These are phyloP conservation scores for Aspergillus proliferans DNA, from an alignment of 2,329 filamentous ascomycete species.

Conservation along the genomic window DNA sequence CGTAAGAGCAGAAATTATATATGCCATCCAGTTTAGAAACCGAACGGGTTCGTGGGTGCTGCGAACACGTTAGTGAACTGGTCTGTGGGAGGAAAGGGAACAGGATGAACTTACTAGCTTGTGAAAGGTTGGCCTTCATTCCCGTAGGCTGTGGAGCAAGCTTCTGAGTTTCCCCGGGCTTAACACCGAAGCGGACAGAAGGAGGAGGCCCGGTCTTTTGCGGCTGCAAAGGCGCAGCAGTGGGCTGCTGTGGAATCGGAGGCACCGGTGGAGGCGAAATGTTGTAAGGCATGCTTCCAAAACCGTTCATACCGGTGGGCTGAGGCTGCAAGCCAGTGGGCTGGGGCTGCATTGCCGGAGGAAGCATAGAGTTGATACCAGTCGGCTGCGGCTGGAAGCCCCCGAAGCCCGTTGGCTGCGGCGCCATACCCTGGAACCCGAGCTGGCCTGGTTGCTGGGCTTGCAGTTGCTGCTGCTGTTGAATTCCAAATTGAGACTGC, in stretches of 20 bases:
- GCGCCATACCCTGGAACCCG: constrained; percentile 40
- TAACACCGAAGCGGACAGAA: constrained; percentile 80
- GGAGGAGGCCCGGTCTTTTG: constrained; percentile 84
- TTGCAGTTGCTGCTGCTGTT: constrained; percentile 42
- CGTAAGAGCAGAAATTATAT: constrained; percentile 21
- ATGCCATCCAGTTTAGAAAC: constrained; percentile 47
- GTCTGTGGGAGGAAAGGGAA: background rate
- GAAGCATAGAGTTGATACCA: constrained; percentile 48
- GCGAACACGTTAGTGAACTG: constrained; percentile 10
- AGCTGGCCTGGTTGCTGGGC: constrained; percentile 43
- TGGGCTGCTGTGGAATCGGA: constrained; percentile 53
- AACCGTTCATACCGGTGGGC: constrained; percentile 45
- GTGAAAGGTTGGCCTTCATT: constrained; percentile 77
- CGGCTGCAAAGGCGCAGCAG: constrained; percentile 59
- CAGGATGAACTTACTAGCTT: constrained; percentile 75
- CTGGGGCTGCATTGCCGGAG: constrained; percentile 41
- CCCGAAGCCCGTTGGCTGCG: constrained; percentile 51
- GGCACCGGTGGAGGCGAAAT: constrained; percentile 48
- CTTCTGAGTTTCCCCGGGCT: constrained; percentile 63
- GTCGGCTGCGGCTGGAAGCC: constrained; percentile 40
- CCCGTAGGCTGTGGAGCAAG: constrained; percentile 82
- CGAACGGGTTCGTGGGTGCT: constrained; percentile 67
- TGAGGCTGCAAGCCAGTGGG: constrained; percentile 41
- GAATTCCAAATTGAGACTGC: constrained; percentile 40
- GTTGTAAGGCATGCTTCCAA: constrained; percentile 42